phyloP scores from a whole-genome alignment of 2,329 filamentous ascomycete genomes.

The Neopestalotiopsis sp. region DNA sequence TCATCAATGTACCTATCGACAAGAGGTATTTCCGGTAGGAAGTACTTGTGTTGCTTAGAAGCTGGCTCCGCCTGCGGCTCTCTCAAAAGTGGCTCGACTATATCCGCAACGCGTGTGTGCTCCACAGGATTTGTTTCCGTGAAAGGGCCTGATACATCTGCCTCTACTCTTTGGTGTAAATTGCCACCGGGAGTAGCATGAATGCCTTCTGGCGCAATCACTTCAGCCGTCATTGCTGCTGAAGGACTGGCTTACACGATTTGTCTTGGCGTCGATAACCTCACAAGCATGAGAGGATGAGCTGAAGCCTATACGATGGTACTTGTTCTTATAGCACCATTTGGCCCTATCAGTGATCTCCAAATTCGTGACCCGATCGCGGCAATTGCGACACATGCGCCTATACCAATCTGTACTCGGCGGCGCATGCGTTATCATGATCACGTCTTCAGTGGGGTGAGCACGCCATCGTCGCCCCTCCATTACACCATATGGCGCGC shows the following conservation, averaged over 20 bases:
- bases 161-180: neutral
- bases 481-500: conserved; percentile 15
- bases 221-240: conserved; percentile 10
- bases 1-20: conserved; percentile 51
- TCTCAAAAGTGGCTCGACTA: conserved; percentile 4
- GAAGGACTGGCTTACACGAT: neutral
- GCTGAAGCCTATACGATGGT: neutral
- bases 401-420: neutral
- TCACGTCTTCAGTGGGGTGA: conserved; percentile 17
- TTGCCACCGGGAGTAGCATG: neutral
- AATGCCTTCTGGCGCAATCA: conserved; percentile 9
- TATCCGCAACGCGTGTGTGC: neutral
- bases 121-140: neutral
- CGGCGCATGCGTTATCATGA: conserved; percentile 10
- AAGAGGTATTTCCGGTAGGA: conserved; percentile 25
- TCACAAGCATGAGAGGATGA: neutral
- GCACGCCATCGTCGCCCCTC: conserved; percentile 18
- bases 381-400: conserved; percentile 16
- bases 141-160: neutral
- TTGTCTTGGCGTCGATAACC: neutral
- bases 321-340: neutral
- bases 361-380: conserved; percentile 7
- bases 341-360: neutral
- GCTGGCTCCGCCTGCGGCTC: neutral
- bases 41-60: neutral